Evolutionary conservation across 2,329 filamentous ascomycete species (phyloP), one percentile per base, ranked within the genome.

Genomic region (Fusarium secorum): DNA sequence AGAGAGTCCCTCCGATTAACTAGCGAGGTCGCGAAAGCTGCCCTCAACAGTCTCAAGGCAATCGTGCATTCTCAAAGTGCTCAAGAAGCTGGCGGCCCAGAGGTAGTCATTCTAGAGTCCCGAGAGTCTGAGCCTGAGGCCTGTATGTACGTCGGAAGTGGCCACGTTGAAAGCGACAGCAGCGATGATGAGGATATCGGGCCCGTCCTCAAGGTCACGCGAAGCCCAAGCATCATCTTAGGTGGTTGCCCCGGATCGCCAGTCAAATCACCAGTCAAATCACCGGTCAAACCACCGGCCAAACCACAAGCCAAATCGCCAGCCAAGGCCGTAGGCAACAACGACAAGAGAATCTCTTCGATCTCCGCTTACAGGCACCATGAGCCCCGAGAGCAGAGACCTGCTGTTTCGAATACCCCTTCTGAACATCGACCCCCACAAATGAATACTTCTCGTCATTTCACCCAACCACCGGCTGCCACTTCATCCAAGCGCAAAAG

Each of bases 401-500:
- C 22, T n/a, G 32, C 32, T 15, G 3, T 4, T 26, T 3, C 32
- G 2, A 22, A 20, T 20, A 4, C 9, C 4, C 3, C 4, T 4
- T 35, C 32, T 26, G 22, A 15, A 15, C 17, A 22, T 18, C 17
- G 10, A 1, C 17, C 45, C 28, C 11, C 8, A 18, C 15, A 32
- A 9, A 14, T 4, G 7, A 13, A 32, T 5, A 24, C 8, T 20
- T 49, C n/a, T 24, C 11, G 11, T 20, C 46, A 24, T 4, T 49
- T 5, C 46, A 33, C 11, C 11, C 30, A 5, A 33, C 1, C 30
- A 5, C 30, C 17, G 20, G 8, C 5, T 20, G 2, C 24, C 8
- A 7, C 11, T 24, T 14, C 24, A 4, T 22, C 7, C 3, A 67
- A 67, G 39, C 64, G 64, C 17, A 67, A 66, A 15, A 55, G 55